Conservation (phyloP, 2,329 filamentous ascomycete species). For the Paraconiothyrium brasiliense region DNA sequence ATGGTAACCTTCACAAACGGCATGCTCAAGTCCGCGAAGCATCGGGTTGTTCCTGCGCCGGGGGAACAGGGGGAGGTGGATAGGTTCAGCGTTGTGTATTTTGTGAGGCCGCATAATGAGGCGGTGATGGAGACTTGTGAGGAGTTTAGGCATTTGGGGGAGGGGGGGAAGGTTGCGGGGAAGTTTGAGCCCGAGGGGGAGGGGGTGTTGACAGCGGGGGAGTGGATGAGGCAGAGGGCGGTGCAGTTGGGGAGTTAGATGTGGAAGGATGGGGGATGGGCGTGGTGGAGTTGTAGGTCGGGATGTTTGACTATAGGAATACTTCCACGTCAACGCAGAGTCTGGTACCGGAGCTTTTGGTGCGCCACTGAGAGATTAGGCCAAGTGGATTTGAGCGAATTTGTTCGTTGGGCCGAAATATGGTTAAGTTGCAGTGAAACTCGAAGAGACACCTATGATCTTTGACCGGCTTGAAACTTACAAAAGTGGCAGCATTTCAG, state of each 20-base stretch:
- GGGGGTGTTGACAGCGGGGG: background rate
- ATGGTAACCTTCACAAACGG: slow-evolving; percentile 55
- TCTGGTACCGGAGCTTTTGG: no score
- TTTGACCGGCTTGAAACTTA: no score
- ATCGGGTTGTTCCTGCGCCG: slow-evolving; percentile 1
- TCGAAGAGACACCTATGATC: no score
- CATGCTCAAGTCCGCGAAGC: slow-evolving; percentile 29
- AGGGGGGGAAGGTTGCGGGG: background rate
- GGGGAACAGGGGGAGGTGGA: background rate
- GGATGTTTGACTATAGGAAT: background rate
- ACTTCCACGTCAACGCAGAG: no score
- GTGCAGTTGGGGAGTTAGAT: background rate
- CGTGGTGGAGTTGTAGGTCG: no score
- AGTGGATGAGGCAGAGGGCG: background rate
- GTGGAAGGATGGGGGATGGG: background rate
- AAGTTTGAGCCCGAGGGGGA: background rate
- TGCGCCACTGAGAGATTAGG: no score
- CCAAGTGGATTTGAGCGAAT: no score
- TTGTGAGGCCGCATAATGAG: background rate
- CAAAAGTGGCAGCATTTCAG: no score
- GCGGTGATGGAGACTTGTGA: background rate
- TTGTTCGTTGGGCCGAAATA: no score
- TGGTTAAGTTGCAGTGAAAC: no score
- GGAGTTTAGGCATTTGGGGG: background rate
- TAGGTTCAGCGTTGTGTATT: background rate